Conservation (phyloP, 1,139 yeast species). For the Magnusiomyces fungicola region DNA sequence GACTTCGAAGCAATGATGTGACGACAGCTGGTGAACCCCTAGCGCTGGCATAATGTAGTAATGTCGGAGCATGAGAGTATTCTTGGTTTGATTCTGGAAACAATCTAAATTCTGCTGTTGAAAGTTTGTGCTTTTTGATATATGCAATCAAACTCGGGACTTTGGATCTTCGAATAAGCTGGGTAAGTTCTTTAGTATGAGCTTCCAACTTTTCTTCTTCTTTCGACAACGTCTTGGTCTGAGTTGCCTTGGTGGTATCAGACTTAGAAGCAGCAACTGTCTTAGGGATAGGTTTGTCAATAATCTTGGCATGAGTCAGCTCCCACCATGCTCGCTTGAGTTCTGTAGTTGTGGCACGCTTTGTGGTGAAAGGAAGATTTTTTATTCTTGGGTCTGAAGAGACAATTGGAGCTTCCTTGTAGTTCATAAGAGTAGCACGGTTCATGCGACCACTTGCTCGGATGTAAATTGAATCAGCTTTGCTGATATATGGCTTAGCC, state of each 20-base stretch:
- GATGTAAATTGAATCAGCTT: slow-evolving; percentile 65
- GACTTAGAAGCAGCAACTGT: slow-evolving; percentile 20
- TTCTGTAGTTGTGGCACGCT: slow-evolving; percentile 78
- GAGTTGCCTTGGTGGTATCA: slow-evolving; percentile 8
- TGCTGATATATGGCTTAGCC: slow-evolving; percentile 44
- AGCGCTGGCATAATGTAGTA: slow-evolving; percentile 72
- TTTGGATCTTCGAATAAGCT: slow-evolving; percentile 61
- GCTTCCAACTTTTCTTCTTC: slow-evolving; percentile 32
- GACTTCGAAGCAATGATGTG: slow-evolving; percentile 50
- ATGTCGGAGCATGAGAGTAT: slow-evolving; percentile 57
- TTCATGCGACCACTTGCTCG: slow-evolving; percentile 76
- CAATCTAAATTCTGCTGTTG: slow-evolving; percentile 42
- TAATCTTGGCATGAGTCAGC: slow-evolving; percentile 51
- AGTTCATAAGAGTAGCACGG: slow-evolving; percentile 59
- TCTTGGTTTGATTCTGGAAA: slow-evolving; percentile 42
- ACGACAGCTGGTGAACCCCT: slow-evolving; percentile 64
- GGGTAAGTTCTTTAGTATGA: slow-evolving; percentile 52
- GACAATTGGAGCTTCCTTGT: slow-evolving; percentile 46
- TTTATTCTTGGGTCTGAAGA: slow-evolving; percentile 30
- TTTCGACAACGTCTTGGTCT: slow-evolving; percentile 16
- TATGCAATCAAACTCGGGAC: slow-evolving; percentile 67
- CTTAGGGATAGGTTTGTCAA: slow-evolving; percentile 47
- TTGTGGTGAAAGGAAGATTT: slow-evolving; percentile 80
- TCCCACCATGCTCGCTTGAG: slow-evolving; percentile 80
- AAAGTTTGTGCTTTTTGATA: slow-evolving; percentile 49